A percentile compares a stretch with the other conserved stretches of the same genome.
phyloP scores from a whole-genome alignment of 768 basidiomycete genomes.

The Xerocomellus chrysenteron region DNA sequence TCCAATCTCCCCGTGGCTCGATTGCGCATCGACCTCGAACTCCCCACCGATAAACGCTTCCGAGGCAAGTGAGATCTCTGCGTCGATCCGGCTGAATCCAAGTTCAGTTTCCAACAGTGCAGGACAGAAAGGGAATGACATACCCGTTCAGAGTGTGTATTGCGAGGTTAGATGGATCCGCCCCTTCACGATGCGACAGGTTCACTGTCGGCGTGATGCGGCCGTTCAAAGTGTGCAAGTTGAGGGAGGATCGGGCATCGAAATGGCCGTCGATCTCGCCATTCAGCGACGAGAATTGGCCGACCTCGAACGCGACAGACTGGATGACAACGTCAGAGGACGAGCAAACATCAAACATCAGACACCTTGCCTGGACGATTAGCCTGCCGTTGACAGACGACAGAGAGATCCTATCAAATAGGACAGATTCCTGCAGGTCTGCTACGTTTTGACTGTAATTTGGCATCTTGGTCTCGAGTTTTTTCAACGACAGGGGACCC shows the following conservation, averaged over 20 bases:
- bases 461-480: constrained; percentile 42
- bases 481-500: constrained; percentile 35
- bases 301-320: constrained; percentile 33
- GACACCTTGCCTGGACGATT: constrained; percentile 32
- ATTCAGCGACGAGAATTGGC: constrained; percentile 40
- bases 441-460: constrained; percentile 40
- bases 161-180: constrained; percentile 28
- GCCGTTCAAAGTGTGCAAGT: constrained; percentile 39
- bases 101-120: neutral
- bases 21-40: constrained; percentile 33
- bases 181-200: constrained; percentile 31
- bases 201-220: constrained; percentile 39
- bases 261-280: constrained; percentile 47
- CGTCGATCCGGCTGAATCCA: constrained; percentile 17
- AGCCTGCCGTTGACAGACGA: constrained; percentile 37
- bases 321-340: constrained; percentile 15
- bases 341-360: neutral
- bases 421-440: constrained; percentile 32
- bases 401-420: constrained; percentile 40
- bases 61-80: constrained; percentile 33
- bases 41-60: constrained; percentile 27
- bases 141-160: constrained; percentile 46
- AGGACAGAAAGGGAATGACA: constrained; percentile 4
- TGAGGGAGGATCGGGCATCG: constrained; percentile 36
- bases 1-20: constrained; percentile 31